Base-by-base conservation (phyloP, 257 asterid genomes). In the Solanum tacnaense region DNA sequence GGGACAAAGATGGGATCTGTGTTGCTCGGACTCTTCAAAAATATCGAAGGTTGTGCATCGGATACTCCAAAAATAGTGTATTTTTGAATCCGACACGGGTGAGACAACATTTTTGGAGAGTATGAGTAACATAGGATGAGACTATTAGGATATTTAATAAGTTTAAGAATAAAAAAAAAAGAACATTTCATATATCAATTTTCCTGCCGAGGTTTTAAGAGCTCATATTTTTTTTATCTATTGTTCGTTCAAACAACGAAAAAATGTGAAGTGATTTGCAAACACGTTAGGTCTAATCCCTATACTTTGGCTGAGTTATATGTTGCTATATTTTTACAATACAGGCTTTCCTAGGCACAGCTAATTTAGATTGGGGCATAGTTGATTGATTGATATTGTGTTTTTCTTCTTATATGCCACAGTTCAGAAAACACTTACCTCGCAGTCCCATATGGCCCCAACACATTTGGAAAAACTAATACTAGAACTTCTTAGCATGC, bases 401-500 rank as follows among this genome's bases (percentile, higher is more conserved):
- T 49, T 82, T 82, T 31, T 49, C 44, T 29, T 31, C 65, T 81
- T 82, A 79, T 44, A 18, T 38, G 34, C 10, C 20, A 86, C 13
- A 74, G 38, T 72, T 72, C 32, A 86, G 84, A 75, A 31, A 75
- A 86, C 88, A 91, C 92, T 90, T 91, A 96, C 97, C 96, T 94
- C 94, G 84, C 89, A 90, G 44, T 95, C 91, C 87, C 92, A 92
- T 88, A 93, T 92, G 36, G 96, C 93, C 72, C 95, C 98, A 52
- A 96, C 78, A 92, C 96, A 94, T 88, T 88, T 91, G 89, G 98
- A 96, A 88, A 97, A 95, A 89, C 97, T 94, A 89, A 96, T 93
- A 88, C 98, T 95, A 83, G 96, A 94, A 86, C 98, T 94, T 92
- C 98, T 94, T 34, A 94, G 90, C 71, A 96, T 58, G 92, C 98